phyloP scores from a whole-genome alignment of 352 stramenopile genomes.

The Phytopythium boreale region DNA sequence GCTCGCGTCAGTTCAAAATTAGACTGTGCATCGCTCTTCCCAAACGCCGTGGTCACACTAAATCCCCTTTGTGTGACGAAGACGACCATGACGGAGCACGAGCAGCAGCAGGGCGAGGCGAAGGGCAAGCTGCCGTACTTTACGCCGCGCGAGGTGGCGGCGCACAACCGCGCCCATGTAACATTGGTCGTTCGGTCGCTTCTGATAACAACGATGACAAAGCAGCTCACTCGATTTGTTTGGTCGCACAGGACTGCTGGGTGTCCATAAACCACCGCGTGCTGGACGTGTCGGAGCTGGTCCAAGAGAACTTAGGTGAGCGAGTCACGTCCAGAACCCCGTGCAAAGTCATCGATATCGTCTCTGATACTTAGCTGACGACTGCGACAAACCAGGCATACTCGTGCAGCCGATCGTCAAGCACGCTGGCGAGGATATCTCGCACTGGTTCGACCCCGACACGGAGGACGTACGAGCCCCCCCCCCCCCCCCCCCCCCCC shows the following conservation, averaged over 20 bases:
- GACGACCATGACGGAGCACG: not conserved
- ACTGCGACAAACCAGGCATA: conserved; percentile 25
- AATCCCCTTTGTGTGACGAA: too few relatives aligned
- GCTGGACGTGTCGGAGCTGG: conserved; percentile 77
- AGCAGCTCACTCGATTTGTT: too few relatives aligned
- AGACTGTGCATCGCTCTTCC: not conserved
- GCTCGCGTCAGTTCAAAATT: not conserved
- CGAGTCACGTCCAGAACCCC: too few relatives aligned
- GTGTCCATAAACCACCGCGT: conserved; percentile 75
- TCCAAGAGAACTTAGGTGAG: conserved; percentile 58
- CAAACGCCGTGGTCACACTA: too few relatives aligned
- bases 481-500: too few relatives aligned
- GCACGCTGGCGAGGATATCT: conserved; percentile 87
- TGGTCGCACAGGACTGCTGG: conserved; percentile 83
- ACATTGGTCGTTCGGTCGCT: too few relatives aligned
- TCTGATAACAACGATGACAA: too few relatives aligned
- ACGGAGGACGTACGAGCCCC: conserved; percentile 55
- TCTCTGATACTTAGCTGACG: not conserved
- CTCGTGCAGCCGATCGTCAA: conserved; percentile 81
- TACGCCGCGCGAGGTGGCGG: conserved; percentile 72
- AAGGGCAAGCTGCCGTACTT: conserved; percentile 43
- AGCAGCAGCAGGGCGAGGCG: not conserved
- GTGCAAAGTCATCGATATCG: too few relatives aligned
- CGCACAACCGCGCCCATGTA: conserved; percentile 82
- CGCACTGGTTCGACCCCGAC: conserved; percentile 88